phyloP scores from a whole-genome alignment of 371 early-diverging fungal genomes.

The Coemansia sp. region DNA sequence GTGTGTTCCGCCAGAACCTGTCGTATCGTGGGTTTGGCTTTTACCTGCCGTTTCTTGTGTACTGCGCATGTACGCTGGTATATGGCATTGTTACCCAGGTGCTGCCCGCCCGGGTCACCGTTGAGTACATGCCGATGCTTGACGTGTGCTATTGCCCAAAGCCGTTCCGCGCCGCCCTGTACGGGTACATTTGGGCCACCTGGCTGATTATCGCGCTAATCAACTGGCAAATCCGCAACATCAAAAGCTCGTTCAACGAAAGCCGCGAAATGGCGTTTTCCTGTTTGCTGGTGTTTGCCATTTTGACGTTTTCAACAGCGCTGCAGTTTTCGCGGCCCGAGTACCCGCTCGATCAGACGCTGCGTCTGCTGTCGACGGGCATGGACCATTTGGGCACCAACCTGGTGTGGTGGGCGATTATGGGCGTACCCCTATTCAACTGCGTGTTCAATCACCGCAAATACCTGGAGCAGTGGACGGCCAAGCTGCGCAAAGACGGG shows the following conservation, averaged over 20 bases:
- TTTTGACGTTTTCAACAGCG: slow-evolving; percentile 13
- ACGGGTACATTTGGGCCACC: slow-evolving; percentile 37
- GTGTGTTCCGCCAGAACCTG: slow-evolving; percentile 28
- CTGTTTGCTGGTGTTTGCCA: slow-evolving; percentile 12
- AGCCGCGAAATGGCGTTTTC: slow-evolving; percentile 19
- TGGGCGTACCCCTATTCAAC: slow-evolving; percentile 28
- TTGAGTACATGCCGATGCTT: slow-evolving; percentile 20
- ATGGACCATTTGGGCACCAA: slow-evolving; percentile 22
- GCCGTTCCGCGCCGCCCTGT: slow-evolving; percentile 27
- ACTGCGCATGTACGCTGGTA: slow-evolving; percentile 16
- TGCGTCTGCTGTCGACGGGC: slow-evolving; percentile 14
- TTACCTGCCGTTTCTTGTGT: slow-evolving; percentile 35
- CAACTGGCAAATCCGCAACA: slow-evolving; percentile 42
- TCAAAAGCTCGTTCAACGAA: slow-evolving; percentile 50
- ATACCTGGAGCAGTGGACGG: slow-evolving; percentile 26
- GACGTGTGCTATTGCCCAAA: slow-evolving; percentile 37
- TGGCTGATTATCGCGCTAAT: slow-evolving; percentile 34
- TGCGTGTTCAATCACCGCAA: slow-evolving; percentile 17
- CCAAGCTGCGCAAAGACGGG: slow-evolving; percentile 28
- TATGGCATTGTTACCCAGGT: slow-evolving; percentile 33
- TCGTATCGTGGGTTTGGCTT: slow-evolving; percentile 31
- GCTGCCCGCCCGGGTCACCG: slow-evolving; percentile 17
- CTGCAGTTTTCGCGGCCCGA: slow-evolving; percentile 15
- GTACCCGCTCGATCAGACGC: slow-evolving; percentile 12
- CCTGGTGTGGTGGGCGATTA: slow-evolving; percentile 38